Conservation (phyloP, 1,139 yeast genomes). For the Yamadazyma dushanensis region DNA sequence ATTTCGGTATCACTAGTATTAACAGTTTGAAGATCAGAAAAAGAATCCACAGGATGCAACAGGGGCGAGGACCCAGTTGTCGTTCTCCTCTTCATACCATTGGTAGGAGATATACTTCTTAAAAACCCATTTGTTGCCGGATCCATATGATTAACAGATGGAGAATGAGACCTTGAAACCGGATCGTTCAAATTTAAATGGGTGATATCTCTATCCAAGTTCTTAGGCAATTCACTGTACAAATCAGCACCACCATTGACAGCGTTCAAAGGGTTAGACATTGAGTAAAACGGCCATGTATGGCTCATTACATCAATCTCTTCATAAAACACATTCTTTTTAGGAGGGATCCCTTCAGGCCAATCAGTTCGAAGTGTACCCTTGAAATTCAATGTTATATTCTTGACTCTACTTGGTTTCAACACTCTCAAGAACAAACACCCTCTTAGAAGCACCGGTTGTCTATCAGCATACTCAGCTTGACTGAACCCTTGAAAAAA, state of each 20-base stretch:
- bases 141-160: constrained; percentile 13
- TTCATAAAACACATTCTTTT: constrained; percentile 65
- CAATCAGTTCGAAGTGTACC: constrained; percentile 87
- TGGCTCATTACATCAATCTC: constrained; percentile 68
- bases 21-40: constrained; percentile 14
- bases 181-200: constrained; percentile 33
- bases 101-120: constrained; percentile 16
- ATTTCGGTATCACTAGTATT: constrained; percentile 21
- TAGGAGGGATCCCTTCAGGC: constrained; percentile 99
- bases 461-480: constrained; percentile 62
- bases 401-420: constrained; percentile 75
- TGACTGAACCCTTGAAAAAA: constrained; percentile 81
- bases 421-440: constrained; percentile 68
- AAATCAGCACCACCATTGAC: constrained; percentile 60
- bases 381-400: constrained; percentile 62
- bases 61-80: constrained; percentile 21
- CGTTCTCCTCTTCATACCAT: constrained; percentile 38
- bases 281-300: constrained; percentile 87
- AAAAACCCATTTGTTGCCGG: constrained; percentile 20
- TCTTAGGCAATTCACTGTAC: constrained; percentile 35
- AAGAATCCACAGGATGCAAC: constrained; percentile 20
- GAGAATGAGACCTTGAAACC: constrained; percentile 21
- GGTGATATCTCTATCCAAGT: constrained; percentile 28
- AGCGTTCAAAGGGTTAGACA: constrained; percentile 26
- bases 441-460: constrained; percentile 86